phyloP scores from a whole-genome alignment of 805 yeast genomes.

The Spathaspora sp. region DNA sequence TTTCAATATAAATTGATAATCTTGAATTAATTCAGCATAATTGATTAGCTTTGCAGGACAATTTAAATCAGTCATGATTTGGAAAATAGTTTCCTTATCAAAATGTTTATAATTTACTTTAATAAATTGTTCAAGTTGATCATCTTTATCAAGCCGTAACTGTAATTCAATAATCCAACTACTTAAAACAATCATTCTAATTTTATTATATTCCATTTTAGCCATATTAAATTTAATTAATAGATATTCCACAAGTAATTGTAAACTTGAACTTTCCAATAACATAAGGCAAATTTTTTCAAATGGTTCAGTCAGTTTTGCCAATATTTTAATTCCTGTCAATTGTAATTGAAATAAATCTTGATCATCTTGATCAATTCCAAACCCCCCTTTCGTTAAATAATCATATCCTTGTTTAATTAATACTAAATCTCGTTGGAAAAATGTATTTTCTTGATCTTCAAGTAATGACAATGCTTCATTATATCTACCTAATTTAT shows the following conservation, averaged over 20 bases:
- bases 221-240: constrained; percentile 23
- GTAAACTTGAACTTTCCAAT: constrained; percentile 15
- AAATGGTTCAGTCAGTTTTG: constrained; percentile 60
- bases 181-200: constrained; percentile 45
- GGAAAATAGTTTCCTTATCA: constrained; percentile 69
- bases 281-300: constrained; percentile 63
- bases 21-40: constrained; percentile 66
- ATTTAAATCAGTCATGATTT: constrained; percentile 66
- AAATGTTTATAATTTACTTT: constrained; percentile 41
- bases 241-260: constrained; percentile 32
- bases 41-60: constrained; percentile 58
- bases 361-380: constrained; percentile 16
- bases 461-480: constrained; percentile 52
- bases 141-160: constrained; percentile 40
- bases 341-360: constrained; percentile 30
- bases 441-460: constrained; percentile 9
- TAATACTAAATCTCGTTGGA: constrained; percentile 26
- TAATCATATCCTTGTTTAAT: constrained; percentile 37
- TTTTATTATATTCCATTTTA: constrained; percentile 23
- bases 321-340: constrained; percentile 44
- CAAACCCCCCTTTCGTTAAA: constrained; percentile 32
- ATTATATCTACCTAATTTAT: constrained; percentile 48
- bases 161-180: constrained; percentile 65
- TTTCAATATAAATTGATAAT: constrained; percentile 63
- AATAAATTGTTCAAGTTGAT: constrained; percentile 42